These are phyloP conservation scores for Penicillium silybi DNA, from an alignment of 495 filamentous ascomycete species.

Conservation along the genomic window DNA sequence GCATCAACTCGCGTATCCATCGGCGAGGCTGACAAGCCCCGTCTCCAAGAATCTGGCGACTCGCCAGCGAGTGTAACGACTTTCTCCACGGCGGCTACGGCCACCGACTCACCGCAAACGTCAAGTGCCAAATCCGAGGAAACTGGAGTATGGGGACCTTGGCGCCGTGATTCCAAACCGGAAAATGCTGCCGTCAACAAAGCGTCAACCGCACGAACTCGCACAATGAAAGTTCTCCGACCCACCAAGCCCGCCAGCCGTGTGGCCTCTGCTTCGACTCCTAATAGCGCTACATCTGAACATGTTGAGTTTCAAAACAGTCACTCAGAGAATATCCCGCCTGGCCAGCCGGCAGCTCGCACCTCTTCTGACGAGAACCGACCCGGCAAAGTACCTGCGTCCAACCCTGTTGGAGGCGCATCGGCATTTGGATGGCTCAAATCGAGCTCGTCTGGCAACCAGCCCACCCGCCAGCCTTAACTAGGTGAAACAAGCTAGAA, in stretches of 20 bases:
- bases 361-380: constrained; percentile 22
- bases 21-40: constrained; percentile 35
- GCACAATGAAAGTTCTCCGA: constrained; percentile 77
- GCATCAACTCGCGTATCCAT: constrained; percentile 23
- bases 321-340: constrained; percentile 12
- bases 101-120: constrained; percentile 23
- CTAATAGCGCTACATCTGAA: constrained; percentile 29
- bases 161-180: constrained; percentile 57
- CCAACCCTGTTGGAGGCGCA: constrained; percentile 87
- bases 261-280: constrained; percentile 30
- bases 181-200: constrained; percentile 44
- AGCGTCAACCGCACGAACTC: constrained; percentile 36
- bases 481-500: constrained; percentile 15
- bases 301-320: neutral
- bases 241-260: constrained; percentile 53
- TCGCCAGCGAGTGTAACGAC: neutral
- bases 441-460: constrained; percentile 17
- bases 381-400: constrained; percentile 26
- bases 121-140: constrained; percentile 42
- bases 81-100: constrained; percentile 7
- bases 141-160: constrained; percentile 60
- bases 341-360: constrained; percentile 22
- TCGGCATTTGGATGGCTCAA: constrained; percentile 96
- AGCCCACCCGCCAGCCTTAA: constrained; percentile 6
- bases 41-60: neutral